These are phyloP conservation scores for Acorus gramineus DNA, from an alignment of 106 monocot species.

Conservation along the genomic window DNA sequence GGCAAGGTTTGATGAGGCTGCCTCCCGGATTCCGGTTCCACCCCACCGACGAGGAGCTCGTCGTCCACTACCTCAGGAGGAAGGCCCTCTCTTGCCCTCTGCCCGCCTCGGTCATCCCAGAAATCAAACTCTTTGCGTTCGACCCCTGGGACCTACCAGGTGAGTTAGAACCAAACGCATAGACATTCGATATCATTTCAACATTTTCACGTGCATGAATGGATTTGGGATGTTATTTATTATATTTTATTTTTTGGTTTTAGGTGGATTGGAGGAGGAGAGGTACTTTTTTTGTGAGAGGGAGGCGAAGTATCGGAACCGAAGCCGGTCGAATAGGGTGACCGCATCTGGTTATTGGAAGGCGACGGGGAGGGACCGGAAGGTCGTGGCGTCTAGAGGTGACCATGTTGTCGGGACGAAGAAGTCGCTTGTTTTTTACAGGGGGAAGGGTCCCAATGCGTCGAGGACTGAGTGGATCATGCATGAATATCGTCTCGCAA, in stretches of 20 bases:
- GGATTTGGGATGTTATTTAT: not conserved
- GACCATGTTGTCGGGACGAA: slow-evolving; percentile 61
- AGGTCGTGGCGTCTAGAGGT: slow-evolving; percentile 12
- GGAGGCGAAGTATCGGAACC: slow-evolving; percentile 50
- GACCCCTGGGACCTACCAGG: slow-evolving; percentile 77
- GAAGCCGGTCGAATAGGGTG: slow-evolving; percentile 42
- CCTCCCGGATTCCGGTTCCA: slow-evolving; percentile 88
- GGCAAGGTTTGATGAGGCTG: slow-evolving; percentile 4
- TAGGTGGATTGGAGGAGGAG: slow-evolving; percentile 43
- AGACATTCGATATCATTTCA: no score
- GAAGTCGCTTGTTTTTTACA: slow-evolving; percentile 71
- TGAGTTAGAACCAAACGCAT: slow-evolving; percentile 1
- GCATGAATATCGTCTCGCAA: slow-evolving; percentile 76
- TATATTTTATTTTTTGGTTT: not conserved
- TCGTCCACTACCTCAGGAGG: slow-evolving; percentile 64
- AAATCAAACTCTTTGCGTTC: slow-evolving; percentile 39
- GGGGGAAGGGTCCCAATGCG: slow-evolving; percentile 39
- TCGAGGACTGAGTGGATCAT: slow-evolving; percentile 72
- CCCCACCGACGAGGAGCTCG: slow-evolving; percentile 80
- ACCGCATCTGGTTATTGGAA: slow-evolving; percentile 76
- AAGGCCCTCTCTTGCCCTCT: slow-evolving; percentile 52
- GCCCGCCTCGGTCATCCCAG: slow-evolving; percentile 69
- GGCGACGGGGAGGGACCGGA: slow-evolving; percentile 64
- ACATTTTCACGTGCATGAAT: not conserved
- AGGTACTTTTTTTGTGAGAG: slow-evolving; percentile 68